Evolutionary conservation across 2,329 filamentous ascomycete species (phyloP), one percentile per base, ranked within the genome.

Genomic region (Clarireedia hainanense): DNA sequence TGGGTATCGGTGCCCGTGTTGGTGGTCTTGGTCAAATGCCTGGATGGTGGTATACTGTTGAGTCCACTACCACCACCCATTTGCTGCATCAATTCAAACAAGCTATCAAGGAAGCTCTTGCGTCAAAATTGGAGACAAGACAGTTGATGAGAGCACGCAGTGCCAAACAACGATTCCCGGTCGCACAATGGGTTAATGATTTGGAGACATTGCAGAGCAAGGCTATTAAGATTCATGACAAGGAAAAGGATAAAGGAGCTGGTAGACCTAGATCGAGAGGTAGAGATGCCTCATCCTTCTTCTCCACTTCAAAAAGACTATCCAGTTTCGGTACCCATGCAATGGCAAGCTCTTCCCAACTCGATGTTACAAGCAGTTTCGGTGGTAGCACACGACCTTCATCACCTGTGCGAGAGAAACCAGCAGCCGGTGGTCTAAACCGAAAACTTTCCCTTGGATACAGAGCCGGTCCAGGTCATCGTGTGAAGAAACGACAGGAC

Each of bases 1-100:
- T 86, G 45, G 83, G 83, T 62, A 81, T 86, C 55, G 84, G 83
- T 47, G 80, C 83, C 39, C 75, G 82, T 53, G 84, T 86, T 39
- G 83, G 83, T 61, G 84, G 83, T 54, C 74, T 86, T 23, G 82
- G 83, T n/a, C 80, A 84, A 65, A 86, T 86, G 83, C 84, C 84
- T 20, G 84, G 84, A 24, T 86, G 83, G 79, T 86, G 83, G 83
- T 86, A 80, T 67, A 85, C 83, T 0, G 79, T 86, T 55, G 84
- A 86, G 66, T 84, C 81, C 0, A 82, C 77, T 5, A 80, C 80
- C 1, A 83, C 82, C 0, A 76, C 76, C 45, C 83, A 86, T 70
- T 70, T 85, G 45, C 73, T 86, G 53, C 77, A 80, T 47, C 84
- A 86, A 65, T 86, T 86, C 73, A 83, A 80, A 67, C 74, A 76